phyloP scores from a whole-genome alignment of 1,139 yeast genomes.

The Yamadazyma aaseri region DNA sequence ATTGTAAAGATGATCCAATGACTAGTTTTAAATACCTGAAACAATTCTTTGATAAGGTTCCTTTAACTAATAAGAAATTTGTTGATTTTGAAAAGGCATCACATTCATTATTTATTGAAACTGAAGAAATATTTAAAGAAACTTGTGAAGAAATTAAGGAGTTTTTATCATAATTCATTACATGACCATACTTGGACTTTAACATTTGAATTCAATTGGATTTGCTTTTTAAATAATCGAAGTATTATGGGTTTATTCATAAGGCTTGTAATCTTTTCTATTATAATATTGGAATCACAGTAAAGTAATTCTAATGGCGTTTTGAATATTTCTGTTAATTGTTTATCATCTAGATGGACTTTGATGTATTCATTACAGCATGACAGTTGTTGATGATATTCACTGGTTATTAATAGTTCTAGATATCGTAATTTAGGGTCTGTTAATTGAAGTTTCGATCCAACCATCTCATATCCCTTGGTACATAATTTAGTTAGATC shows the following conservation, averaged over 20 bases:
- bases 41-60: conserved; percentile 16
- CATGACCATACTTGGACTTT: conserved; percentile 12
- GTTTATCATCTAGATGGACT: conserved; percentile 17
- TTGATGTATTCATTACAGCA: conserved; percentile 18
- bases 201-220: conserved; percentile 6
- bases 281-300: conserved; percentile 9
- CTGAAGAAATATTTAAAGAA: conserved; percentile 18
- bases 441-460: conserved; percentile 8
- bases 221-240: conserved; percentile 14
- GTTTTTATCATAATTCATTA: conserved; percentile 10
- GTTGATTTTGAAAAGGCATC: conserved; percentile 15
- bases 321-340: conserved; percentile 17
- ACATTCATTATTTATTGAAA: conserved; percentile 23
- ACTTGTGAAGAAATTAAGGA: conserved; percentile 13
- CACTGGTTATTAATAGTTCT: conserved; percentile 23
- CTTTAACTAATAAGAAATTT: conserved; percentile 16
- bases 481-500: conserved; percentile 25
- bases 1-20: conserved; percentile 19
- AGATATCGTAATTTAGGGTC: conserved; percentile 27
- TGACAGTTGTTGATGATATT: conserved; percentile 8
- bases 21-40: conserved; percentile 17
- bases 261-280: background rate
- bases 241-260: conserved; percentile 1
- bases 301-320: conserved; percentile 23
- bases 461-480: conserved; percentile 20